Evolutionary conservation across 2,329 filamentous ascomycete species (phyloP), one percentile per base, ranked within the genome.

Genomic region (Capronia americana): DNA sequence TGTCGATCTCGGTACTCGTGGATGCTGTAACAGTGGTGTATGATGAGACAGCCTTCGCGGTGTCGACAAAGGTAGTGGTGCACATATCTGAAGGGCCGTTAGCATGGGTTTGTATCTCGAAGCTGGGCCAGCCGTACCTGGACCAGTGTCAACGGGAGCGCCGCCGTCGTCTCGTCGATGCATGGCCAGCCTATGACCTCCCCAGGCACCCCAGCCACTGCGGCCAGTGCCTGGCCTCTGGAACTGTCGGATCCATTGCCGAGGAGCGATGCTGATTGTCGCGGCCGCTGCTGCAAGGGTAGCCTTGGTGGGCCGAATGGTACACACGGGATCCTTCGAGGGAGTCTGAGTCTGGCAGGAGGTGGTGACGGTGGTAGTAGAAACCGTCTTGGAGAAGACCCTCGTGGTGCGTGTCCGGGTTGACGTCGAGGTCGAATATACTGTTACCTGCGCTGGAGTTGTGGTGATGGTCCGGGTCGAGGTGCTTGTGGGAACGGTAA

Each of bases 1-100:
- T 71, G n/a, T 63, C 57, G 20, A 59, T 56, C 50, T 68, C 69
- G 4, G 69, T 71, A 54, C 64, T 70, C n/a, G 65, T 70, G 12
- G 69, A 54, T 14, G 63, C 67, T 6, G 63, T 71, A 6, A 64
- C 53, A 20, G 67, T 71, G 4, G 62, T 64, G n/a, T 61, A 64
- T 34, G 67, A 57, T 7, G 68, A 68, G 10, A 65, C 61, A 46
- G 67, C 63, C 6, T 38, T 26, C 1, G 58, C 62, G n/a, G 67
- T 68, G 26, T 67, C 63, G 20, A 68, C 26, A n/a, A 61, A 17
- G 6, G 69, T 70, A 6, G 64, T 66, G 12, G 70, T 72, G 60
- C 69, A 71, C 30, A 61, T 51, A 66, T 72, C 70, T 67, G 48
- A 24, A 20, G 3, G 54, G 32, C 11, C 1, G 32, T 51, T 30